A percentile compares a stretch with the other conserved stretches of the same genome.
These are phyloP conservation scores for Helichrysum umbraculigerum DNA, from an alignment of 129 eudicot species.

Conservation along the genomic window DNA sequence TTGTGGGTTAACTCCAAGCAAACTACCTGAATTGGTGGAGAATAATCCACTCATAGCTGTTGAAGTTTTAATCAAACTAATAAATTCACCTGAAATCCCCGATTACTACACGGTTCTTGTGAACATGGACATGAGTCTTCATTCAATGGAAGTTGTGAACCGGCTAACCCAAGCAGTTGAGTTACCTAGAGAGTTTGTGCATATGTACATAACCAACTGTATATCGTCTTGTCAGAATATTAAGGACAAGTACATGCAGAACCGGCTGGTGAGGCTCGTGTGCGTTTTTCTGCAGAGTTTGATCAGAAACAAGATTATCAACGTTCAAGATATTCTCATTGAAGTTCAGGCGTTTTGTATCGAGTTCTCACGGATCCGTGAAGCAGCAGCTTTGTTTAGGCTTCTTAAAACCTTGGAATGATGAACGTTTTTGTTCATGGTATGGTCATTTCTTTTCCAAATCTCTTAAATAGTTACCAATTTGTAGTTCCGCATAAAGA, in stretches of 20 bases:
- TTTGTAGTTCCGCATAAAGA: slow-evolving; percentile 28
- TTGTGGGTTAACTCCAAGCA: slow-evolving; percentile 82
- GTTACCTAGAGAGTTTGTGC: slow-evolving; percentile 89
- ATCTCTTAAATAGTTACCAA: not conserved
- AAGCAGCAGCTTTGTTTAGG: slow-evolving; percentile 86
- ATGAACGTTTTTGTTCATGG: not conserved
- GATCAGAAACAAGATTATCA: slow-evolving; percentile 86
- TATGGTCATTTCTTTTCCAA: not conserved
- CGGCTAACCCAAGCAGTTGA: slow-evolving; percentile 90
- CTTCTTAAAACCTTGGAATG: slow-evolving; percentile 88
- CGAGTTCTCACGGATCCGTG: slow-evolving; percentile 94
- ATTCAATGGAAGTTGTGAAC: slow-evolving; percentile 99
- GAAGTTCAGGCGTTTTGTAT: slow-evolving; percentile 96
- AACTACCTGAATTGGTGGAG: slow-evolving; percentile 92
- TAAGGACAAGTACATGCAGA: slow-evolving; percentile 97
- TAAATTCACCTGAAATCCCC: slow-evolving; percentile 72
- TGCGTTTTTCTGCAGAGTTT: slow-evolving; percentile 86
- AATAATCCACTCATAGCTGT: slow-evolving; percentile 94
- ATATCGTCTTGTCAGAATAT: slow-evolving; percentile 85
- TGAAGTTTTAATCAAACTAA: slow-evolving; percentile 81
- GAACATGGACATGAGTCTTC: slow-evolving; percentile 99
- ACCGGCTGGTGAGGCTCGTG: slow-evolving; percentile 85
- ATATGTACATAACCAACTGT: slow-evolving; percentile 90
- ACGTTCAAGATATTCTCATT: slow-evolving; percentile 86
- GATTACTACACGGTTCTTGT: slow-evolving; percentile 89